These are phyloP conservation scores for Melanomma pulvis-pyrius DNA, from an alignment of 495 filamentous ascomycete species.

Conservation along the genomic window DNA sequence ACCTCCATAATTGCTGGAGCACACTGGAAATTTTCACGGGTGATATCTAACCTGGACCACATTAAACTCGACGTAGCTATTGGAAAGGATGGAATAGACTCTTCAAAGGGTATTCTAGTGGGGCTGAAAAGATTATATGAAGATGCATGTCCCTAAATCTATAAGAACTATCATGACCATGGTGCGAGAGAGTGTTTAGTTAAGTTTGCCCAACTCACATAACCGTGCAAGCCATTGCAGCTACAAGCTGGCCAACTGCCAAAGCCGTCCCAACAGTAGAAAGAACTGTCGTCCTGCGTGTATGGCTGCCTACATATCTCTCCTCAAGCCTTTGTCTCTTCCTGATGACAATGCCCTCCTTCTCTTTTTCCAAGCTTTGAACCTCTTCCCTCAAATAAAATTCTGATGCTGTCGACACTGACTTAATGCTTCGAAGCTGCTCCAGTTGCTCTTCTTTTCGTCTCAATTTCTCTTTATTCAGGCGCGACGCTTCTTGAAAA, in stretches of 20 bases:
- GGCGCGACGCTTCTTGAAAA: not conserved
- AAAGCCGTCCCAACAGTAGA: slow-evolving; percentile 8
- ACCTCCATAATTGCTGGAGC: too few relatives aligned
- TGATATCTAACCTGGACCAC: too few relatives aligned
- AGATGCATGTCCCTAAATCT: too few relatives aligned
- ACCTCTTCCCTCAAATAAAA: not conserved
- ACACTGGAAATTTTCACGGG: too few relatives aligned
- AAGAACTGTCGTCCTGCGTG: not conserved
- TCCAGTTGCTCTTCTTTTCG: not conserved
- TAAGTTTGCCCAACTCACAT: too few relatives aligned
- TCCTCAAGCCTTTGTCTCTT: not conserved
- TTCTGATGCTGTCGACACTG: not conserved
- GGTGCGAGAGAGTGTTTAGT: too few relatives aligned
- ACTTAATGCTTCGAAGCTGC: not conserved
- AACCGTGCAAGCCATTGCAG: slow-evolving; percentile 16
- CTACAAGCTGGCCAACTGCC: slow-evolving; percentile 15
- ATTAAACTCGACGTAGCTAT: too few relatives aligned
- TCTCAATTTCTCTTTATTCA: not conserved
- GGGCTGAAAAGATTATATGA: too few relatives aligned
- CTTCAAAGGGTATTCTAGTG: too few relatives aligned
- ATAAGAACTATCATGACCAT: too few relatives aligned
- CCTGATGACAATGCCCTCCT: not conserved
- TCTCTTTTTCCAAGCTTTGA: not conserved
- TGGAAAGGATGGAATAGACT: too few relatives aligned
- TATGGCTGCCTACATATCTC: not conserved